Evolutionary conservation across 768 basidiomycete species (phyloP).

Genomic region (Boletus vermiculosoides): DNA sequence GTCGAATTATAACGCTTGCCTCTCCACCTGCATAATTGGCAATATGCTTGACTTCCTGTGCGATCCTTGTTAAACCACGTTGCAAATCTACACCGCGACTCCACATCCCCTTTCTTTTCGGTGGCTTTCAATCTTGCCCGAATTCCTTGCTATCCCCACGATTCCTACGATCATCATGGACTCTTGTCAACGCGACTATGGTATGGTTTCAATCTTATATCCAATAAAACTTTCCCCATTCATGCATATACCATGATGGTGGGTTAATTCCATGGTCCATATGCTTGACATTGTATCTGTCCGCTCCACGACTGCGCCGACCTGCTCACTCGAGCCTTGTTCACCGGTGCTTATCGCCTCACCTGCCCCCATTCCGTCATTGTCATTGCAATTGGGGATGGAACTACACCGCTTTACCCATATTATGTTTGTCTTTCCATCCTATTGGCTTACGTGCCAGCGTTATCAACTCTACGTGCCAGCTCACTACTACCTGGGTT

Average conservation of each 20-base stretch:
- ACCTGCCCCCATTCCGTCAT: neutral
- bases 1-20: neutral
- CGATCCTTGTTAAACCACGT: neutral
- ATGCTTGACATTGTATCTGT: neutral
- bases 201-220: neutral
- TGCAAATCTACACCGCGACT: neutral
- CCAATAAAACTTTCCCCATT: conserved; percentile 10
- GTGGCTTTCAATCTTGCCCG: conserved; percentile 3
- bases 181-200: neutral
- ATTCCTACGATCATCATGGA: conserved; percentile 25
- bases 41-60: conserved; percentile 3
- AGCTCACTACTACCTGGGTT: neutral
- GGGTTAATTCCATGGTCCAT: neutral
- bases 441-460: neutral
- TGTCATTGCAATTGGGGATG: neutral
- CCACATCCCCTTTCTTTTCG: neutral
- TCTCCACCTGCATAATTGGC: neutral
- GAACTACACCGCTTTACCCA: neutral
- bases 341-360: neutral
- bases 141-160: conserved; percentile 19
- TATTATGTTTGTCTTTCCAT: neutral
- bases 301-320: neutral
- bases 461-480: neutral
- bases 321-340: neutral
- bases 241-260: neutral